Base-by-base conservation (phyloP, 805 yeast genomes). In the Candida chilensis region DNA sequence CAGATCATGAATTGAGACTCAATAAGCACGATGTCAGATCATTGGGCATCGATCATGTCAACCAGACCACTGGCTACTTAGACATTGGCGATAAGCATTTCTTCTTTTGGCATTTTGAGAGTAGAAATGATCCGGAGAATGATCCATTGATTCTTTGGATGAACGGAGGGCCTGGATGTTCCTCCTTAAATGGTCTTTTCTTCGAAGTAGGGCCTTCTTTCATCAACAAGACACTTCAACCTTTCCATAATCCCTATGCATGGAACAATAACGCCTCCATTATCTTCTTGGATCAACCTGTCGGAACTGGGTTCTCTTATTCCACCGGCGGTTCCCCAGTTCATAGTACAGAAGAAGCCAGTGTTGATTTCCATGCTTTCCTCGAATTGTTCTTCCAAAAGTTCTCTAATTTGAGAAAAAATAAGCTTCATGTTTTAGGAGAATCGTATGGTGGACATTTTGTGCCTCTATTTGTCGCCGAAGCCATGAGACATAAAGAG, bases 81-180 rank as follows among this genome's bases (percentile, higher is more conserved):
- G 95, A 86, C 53, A 74, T 82, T 30, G n/a, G n/a, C n/a, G 96
- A 85, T 50, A 86, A 86, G 60, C 96, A 86, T 58, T 78, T 85
- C 50, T 85, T 84, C 61, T 63, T 51, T 45, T 63, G 28, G 22
- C 69, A 63, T 48, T 87, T 86, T 45, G 95, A 86, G 57, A 78
- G 90, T 36, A 74, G 94, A 65, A 80, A 79, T 52, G 88, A 83
- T 54, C 95, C 95, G n/a, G 60, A 60, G 39, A 82, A 67, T 36
- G 95, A 85, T 54, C 95, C 95, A 1, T 65, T 85, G 24, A 71
- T 87, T 30, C 64, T 90, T 41, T 87, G 96, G 95, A 67, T 86
- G 49, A 86, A 86, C 50, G 96, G 96, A 43, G 96, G 96, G 12
- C 95, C 96, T 27, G 96, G 96, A 4, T 86, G 95, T 58, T 82